Evolutionary conservation across 805 yeast species (phyloP).

Genomic region (Starmerella floris): DNA sequence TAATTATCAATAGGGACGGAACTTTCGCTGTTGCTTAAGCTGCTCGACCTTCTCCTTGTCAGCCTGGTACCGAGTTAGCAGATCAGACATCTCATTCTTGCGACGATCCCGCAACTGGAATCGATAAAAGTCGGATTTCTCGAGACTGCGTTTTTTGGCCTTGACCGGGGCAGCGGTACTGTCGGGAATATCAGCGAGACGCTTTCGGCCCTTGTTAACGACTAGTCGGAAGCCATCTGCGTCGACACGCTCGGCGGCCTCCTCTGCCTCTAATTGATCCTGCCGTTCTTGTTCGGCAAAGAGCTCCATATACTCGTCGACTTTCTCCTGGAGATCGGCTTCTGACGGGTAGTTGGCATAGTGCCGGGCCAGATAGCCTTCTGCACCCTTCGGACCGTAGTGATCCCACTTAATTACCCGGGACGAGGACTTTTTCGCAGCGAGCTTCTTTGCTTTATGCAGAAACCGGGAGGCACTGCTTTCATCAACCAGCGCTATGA

Average conservation of each 20-base stretch:
- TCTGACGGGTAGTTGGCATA: constrained; percentile 31
- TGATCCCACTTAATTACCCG: constrained; percentile 23
- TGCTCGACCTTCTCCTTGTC: constrained; percentile 76
- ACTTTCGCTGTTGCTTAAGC: constrained; percentile 69
- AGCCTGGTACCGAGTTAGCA: constrained; percentile 68
- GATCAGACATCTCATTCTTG: constrained; percentile 81
- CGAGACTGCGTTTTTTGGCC: constrained; percentile 50
- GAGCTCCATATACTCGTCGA: constrained; percentile 46
- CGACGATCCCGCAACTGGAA: constrained; percentile 91
- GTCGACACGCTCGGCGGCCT: constrained; percentile 46
- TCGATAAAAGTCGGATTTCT: constrained; percentile 83
- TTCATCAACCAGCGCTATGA: constrained; percentile 63
- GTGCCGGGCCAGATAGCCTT: constrained; percentile 30
- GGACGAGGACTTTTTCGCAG: constrained; percentile 19
- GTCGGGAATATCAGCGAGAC: constrained; percentile 47
- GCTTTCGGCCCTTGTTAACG: constrained; percentile 73
- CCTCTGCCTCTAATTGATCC: constrained; percentile 21
- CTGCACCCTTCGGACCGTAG: constrained; percentile 33
- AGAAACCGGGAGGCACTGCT: constrained; percentile 53
- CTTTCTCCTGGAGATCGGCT: constrained; percentile 40
- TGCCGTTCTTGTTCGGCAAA: constrained; percentile 61
- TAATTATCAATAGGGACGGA: constrained; percentile 59
- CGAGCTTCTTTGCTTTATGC: constrained; percentile 42
- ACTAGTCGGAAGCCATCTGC: constrained; percentile 91
- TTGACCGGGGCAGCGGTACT: constrained; percentile 14